phyloP scores from a whole-genome alignment of 495 filamentous ascomycete genomes.

The Evernia prunastri region DNA sequence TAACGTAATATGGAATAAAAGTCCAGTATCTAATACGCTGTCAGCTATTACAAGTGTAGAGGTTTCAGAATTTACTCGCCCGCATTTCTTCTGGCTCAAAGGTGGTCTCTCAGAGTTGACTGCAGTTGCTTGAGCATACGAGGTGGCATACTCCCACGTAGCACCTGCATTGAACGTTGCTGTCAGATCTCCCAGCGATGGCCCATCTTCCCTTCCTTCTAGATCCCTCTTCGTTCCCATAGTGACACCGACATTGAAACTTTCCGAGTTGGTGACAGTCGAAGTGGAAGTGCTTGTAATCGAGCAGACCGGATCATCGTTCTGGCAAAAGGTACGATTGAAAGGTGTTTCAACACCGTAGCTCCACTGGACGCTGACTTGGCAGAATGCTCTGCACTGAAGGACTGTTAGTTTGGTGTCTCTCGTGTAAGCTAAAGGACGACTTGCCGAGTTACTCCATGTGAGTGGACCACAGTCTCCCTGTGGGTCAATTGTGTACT shows the following conservation, averaged over 20 bases:
- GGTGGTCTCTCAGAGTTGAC: background rate
- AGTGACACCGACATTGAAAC: background rate
- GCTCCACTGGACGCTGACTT: conserved; percentile 4
- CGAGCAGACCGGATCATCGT: background rate
- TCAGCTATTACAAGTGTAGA: background rate
- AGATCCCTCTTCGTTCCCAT: background rate
- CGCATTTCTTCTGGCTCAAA: background rate
- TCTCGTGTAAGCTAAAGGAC: background rate
- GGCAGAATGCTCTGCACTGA: conserved; percentile 9
- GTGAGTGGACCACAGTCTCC: background rate
- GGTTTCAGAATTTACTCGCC: background rate
- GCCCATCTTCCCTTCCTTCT: background rate
- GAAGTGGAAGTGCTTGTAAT: background rate
- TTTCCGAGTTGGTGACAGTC: background rate
- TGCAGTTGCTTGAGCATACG: background rate
- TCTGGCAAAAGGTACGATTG: background rate
- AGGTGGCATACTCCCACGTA: background rate
- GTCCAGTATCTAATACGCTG: conserved; percentile 1
- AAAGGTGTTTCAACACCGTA: background rate
- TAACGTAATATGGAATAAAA: background rate
- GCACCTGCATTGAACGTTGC: conserved; percentile 2
- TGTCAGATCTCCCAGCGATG: background rate
- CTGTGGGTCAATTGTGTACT: background rate
- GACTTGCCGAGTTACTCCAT: background rate
- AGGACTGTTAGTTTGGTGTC: background rate